Percentiles rank a stretch among this genome's conserved stretches.
Evolutionary conservation across 306 rosid genomes (phyloP).

Genomic region (Acacia acuminata): DNA sequence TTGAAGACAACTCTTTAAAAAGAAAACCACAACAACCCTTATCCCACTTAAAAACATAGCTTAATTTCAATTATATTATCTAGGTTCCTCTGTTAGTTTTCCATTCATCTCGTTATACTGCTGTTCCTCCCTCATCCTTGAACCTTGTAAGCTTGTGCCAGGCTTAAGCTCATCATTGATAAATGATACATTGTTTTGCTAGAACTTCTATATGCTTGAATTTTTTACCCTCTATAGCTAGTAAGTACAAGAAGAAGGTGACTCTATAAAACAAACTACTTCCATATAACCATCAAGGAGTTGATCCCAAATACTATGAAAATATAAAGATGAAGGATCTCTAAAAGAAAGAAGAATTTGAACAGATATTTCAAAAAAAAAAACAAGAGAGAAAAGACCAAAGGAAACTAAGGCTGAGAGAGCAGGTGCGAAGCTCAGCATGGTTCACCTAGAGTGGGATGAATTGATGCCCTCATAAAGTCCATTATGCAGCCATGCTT

Average conservation of each 20-base stretch:
- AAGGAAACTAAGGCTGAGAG: background rate
- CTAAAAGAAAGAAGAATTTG: background rate
- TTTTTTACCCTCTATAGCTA: background rate
- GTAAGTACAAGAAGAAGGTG: background rate
- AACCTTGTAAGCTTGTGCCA: background rate
- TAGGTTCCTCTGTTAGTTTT: conserved; percentile 13
- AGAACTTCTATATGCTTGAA: background rate
- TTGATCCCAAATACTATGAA: background rate
- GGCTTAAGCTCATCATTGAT: background rate
- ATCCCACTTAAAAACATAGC: background rate
- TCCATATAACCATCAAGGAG: background rate
- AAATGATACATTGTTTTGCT: background rate
- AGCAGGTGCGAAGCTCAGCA: background rate
- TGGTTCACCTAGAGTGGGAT: background rate
- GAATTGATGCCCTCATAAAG: background rate
- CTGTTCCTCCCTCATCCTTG: background rate
- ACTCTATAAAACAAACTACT: background rate
- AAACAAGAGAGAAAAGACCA: background rate
- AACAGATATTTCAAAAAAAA: background rate
- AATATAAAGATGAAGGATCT: background rate
- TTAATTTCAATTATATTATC: conserved; percentile 13
- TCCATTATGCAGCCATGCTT: conserved; percentile 3
- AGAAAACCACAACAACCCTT: too few species aligned
- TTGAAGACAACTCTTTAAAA: background rate
- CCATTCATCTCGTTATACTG: background rate